Percentiles rank a stretch among this genome's conserved stretches.
phyloP scores from a whole-genome alignment of 345 rosid species.

The Gossypium longicalyx region DNA sequence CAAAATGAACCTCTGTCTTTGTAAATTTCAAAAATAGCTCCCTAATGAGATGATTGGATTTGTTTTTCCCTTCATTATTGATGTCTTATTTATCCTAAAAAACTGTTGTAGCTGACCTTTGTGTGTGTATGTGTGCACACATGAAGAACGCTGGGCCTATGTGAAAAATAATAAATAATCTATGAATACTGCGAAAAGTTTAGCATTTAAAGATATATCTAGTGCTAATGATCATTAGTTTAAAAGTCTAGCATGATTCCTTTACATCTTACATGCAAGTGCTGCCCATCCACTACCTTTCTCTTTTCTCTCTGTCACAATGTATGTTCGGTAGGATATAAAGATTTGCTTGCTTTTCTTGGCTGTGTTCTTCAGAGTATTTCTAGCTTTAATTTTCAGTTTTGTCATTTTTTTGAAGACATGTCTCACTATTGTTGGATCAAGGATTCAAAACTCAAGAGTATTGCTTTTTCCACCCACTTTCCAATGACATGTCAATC shows the following conservation, averaged over 20 bases:
- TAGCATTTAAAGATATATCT: neutral
- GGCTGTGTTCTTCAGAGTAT: neutral
- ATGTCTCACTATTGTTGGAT: conserved; percentile 76
- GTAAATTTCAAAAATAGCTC: conserved; percentile 1
- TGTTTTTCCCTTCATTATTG: neutral
- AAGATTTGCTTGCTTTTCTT: neutral
- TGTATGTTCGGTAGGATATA: neutral
- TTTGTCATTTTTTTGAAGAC: conserved; percentile 32
- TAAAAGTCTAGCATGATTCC: neutral
- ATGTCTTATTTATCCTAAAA: neutral
- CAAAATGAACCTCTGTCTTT: neutral
- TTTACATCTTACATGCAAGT: neutral
- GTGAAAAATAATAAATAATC: neutral
- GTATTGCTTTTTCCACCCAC: conserved; percentile 80
- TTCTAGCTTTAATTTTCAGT: neutral
- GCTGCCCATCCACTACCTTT: neutral
- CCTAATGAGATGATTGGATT: neutral
- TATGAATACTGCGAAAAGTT: neutral
- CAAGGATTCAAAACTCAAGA: conserved; percentile 56
- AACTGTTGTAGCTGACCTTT: neutral
- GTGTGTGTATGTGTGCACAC: neutral
- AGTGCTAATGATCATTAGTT: neutral
- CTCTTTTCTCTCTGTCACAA: neutral
- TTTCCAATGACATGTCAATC: conserved; percentile 73
- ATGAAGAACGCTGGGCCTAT: neutral